phyloP scores from a whole-genome alignment of 768 basidiomycete species.

The Boletus vinaceobasis region DNA sequence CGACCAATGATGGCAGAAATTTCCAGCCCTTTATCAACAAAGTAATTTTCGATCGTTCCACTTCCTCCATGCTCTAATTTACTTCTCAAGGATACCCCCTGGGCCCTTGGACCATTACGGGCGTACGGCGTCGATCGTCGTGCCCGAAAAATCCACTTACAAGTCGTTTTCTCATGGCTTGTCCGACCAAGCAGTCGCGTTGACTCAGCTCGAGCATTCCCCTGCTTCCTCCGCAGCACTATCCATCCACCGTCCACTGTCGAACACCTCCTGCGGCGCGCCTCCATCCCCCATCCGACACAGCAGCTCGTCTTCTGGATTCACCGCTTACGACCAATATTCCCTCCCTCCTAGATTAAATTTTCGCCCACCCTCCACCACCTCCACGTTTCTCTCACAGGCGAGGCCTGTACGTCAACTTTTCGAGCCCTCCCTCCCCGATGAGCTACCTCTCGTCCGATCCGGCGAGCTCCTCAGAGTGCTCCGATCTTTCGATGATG shows the following conservation, averaged over 20 bases:
- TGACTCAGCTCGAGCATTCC: constrained; percentile 40
- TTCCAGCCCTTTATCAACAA: neutral
- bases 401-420: constrained; percentile 58
- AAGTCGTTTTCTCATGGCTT: constrained; percentile 39
- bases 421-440: constrained; percentile 67
- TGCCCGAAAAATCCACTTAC: constrained; percentile 48
- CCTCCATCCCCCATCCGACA: constrained; percentile 21
- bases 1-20: constrained; percentile 6
- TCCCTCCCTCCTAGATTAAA: constrained; percentile 1
- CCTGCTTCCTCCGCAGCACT: constrained; percentile 40
- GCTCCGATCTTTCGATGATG: constrained; percentile 70
- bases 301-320: constrained; percentile 32
- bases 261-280: constrained; percentile 10
- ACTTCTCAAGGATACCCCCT: constrained; percentile 5
- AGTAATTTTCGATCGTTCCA: constrained; percentile 6
- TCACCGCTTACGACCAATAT: constrained; percentile 39
- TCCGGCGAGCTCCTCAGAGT: constrained; percentile 60
- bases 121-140: constrained; percentile 42
- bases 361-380: constrained; percentile 8
- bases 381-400: constrained; percentile 30
- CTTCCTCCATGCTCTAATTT: neutral
- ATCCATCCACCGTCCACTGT: constrained; percentile 10
- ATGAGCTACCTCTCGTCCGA: constrained; percentile 55
- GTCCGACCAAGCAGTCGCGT: constrained; percentile 39
- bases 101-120: constrained; percentile 42